Base-by-base conservation (phyloP, 2,329 filamentous ascomycete species). In the Rugonectria rugulosa region DNA sequence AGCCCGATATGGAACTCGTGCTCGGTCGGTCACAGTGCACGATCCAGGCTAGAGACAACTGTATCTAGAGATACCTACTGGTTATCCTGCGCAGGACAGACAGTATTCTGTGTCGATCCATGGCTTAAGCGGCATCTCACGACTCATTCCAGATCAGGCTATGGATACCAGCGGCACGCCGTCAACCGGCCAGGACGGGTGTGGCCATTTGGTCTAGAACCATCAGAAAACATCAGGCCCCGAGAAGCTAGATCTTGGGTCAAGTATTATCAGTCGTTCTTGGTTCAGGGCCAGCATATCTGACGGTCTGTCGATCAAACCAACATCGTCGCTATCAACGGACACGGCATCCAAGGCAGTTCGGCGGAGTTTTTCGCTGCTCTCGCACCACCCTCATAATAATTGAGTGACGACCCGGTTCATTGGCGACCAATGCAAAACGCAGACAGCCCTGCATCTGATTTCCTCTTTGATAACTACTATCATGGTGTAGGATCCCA, bases 181-280 rank as follows among this genome's bases (percentile, higher is more conserved):
- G 19, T 40, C 44, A 45, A 34, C 46, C 45, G 24, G 53, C 42
- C 46, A 40, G 27, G 44, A 15, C 40, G 53, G 53, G 34, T 45
- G 53, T 45, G 46, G 32, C 40, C 26, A 40, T 32, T 27, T 26
- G 40, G 46, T 49, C 52, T 44, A 48, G 44, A 53, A 46, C 42
- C 34, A 41, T 34, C 14, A 27, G 8, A n/a, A 29, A 40, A 8
- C 36, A 40, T 40, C 19, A 40, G 7, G n/a, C 6, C 19, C 10
- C 19, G 20, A 20, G 6, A 40, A 21, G 4, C 4, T 14, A 40
- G 20, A 15, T 12, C 20, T 14, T 14, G 20, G 14, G n/a, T n/a
- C 20, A 38, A 36, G 15, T 19, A 36, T 9, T 19, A n/a, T 17
- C n/a, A 17, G 32, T 27, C 32, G 26, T 36, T 14, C 27, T 45